phyloP scores from a whole-genome alignment of 2,329 filamentous ascomycete genomes.

The Colletotrichum liriopes region DNA sequence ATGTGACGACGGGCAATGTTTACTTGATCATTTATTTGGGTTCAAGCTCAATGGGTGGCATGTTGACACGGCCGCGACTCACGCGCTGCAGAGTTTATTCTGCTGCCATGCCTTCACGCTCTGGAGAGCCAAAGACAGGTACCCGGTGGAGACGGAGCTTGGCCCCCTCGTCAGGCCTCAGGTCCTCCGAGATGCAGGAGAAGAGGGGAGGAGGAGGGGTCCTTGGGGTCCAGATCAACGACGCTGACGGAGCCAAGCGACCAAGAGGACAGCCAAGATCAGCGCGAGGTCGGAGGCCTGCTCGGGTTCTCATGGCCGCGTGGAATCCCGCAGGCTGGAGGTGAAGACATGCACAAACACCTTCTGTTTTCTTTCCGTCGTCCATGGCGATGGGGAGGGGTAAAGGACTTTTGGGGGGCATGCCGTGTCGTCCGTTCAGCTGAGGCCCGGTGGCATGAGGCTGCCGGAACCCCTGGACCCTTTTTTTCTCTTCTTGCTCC shows the following conservation, averaged over 20 bases:
- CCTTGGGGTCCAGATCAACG: not conserved
- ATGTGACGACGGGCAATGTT: not conserved
- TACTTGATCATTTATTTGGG: no score
- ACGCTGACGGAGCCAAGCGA: not conserved
- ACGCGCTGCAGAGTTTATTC: not conserved
- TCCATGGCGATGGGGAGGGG: not conserved
- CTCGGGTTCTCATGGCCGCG: not conserved
- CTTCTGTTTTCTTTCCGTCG: not conserved
- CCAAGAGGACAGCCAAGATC: not conserved
- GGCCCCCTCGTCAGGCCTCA: not conserved
- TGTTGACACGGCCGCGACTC: not conserved
- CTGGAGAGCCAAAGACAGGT: not conserved
- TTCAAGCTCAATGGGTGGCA: not conserved
- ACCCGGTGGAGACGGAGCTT: not conserved
- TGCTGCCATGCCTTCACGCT: not conserved
- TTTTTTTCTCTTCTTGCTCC: not conserved
- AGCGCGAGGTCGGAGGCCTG: not conserved
- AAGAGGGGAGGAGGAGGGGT: not conserved
- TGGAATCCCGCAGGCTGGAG: not conserved
- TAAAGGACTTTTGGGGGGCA: not conserved
- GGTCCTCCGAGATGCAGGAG: not conserved
- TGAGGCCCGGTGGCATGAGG: conserved; percentile 20
- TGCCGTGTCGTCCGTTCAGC: conserved; percentile 31
- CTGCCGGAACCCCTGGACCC: conserved; percentile 9
- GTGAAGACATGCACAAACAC: not conserved